Percentiles rank a stretch among this genome's conserved stretches.
Evolutionary conservation across 1,284 basidiomycete species (phyloP).

Genomic region (Puccinia novopanici): DNA sequence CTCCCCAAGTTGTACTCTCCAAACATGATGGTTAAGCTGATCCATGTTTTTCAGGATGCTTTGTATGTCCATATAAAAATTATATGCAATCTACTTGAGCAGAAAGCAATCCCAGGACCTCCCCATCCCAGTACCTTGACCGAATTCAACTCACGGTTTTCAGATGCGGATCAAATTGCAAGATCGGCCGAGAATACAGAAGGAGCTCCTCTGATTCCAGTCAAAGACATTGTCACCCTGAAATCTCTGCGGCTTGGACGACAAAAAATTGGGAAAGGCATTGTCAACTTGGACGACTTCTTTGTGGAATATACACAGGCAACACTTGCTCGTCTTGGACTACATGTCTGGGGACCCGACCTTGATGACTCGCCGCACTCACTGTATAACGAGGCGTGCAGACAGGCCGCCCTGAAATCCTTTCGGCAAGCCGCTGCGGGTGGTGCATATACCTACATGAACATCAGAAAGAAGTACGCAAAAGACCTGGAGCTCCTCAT

Average conservation of each 20-base stretch:
- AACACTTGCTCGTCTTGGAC: constrained; percentile 17
- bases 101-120: constrained; percentile 12
- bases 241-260: neutral
- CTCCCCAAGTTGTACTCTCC: no score
- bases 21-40: no score
- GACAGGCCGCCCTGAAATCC: constrained; percentile 13
- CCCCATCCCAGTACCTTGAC: neutral
- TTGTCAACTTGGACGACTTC: constrained; percentile 24
- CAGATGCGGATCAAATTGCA: constrained; percentile 1
- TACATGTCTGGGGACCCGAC: constrained; percentile 24
- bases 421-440: constrained; percentile 21
- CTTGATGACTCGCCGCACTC: constrained; percentile 9
- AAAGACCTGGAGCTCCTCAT: neutral
- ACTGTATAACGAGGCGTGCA: constrained; percentile 26
- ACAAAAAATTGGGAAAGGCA: constrained; percentile 18
- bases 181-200: neutral
- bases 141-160: constrained; percentile 33
- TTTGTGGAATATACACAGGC: constrained; percentile 24
- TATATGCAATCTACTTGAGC: constrained; percentile 8
- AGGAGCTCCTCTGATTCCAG: neutral
- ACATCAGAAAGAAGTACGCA: neutral
- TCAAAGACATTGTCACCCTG: constrained; percentile 20
- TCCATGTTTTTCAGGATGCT: constrained; percentile 19
- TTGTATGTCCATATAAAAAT: constrained; percentile 39
- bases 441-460: constrained; percentile 43